A percentile compares a stretch with the other conserved stretches of the same genome.
Conservation (phyloP, 257 asterid genomes). For the Cruciata laevipes region DNA sequence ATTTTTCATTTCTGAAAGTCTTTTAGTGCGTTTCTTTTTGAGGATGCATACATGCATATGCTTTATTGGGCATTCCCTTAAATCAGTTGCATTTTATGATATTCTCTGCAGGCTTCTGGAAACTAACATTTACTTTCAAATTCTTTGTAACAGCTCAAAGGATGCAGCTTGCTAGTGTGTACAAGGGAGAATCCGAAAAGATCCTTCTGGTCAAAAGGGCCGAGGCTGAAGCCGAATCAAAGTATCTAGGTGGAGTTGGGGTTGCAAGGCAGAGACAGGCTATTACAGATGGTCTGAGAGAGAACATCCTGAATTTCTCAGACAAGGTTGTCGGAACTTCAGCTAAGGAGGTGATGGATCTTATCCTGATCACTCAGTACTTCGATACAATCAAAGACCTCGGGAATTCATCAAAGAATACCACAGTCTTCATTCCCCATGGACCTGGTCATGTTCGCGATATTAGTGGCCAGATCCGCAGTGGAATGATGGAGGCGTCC, state of each 20-base stretch:
- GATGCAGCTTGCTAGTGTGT: slow-evolving; percentile 93
- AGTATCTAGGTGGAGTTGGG: slow-evolving; percentile 96
- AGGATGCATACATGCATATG: neutral
- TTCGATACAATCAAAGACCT: slow-evolving; percentile 96
- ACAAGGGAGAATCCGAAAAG: slow-evolving; percentile 97
- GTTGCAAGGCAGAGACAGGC: slow-evolving; percentile 99
- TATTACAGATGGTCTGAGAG: slow-evolving; percentile 90
- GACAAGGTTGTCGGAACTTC: slow-evolving; percentile 81
- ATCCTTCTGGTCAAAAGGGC: slow-evolving; percentile 82
- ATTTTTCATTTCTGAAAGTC: neutral
- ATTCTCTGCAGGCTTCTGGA: no score
- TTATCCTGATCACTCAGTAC: slow-evolving; percentile 90
- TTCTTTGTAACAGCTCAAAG: slow-evolving; percentile 64
- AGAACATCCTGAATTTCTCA: slow-evolving; percentile 87
- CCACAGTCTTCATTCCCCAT: slow-evolving; percentile 86
- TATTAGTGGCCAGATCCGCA: slow-evolving; percentile 84
- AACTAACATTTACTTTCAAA: neutral
- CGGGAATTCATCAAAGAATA: slow-evolving; percentile 78
- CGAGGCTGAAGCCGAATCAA: slow-evolving; percentile 94
- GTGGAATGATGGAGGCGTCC: slow-evolving; percentile 86
- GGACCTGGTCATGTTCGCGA: slow-evolving; percentile 98
- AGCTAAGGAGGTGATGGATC: slow-evolving; percentile 96
- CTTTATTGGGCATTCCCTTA: neutral
- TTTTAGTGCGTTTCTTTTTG: neutral
- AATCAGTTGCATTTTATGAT: neutral